phyloP scores from a whole-genome alignment of 257 asterid species.

The Przewalskia tangutica region DNA sequence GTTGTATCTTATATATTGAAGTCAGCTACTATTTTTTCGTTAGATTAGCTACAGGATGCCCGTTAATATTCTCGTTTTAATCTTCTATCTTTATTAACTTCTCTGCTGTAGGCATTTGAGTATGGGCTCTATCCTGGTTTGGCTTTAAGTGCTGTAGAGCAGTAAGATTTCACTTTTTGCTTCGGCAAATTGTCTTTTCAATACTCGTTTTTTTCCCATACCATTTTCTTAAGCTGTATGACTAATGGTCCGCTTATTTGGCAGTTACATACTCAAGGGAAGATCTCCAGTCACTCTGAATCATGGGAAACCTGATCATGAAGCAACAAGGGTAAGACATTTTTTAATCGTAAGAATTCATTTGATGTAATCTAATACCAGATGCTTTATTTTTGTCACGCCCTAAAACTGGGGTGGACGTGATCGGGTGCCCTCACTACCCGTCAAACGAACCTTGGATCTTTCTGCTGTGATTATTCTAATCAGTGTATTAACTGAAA shows the following conservation, averaged over 20 bases:
- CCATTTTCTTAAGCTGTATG: not conserved
- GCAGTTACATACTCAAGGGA: slow-evolving; percentile 77
- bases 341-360: slow-evolving; percentile 1
- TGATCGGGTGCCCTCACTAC: not conserved
- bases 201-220: not conserved
- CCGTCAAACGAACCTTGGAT: not conserved
- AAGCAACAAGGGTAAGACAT: slow-evolving; percentile 60
- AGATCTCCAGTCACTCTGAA: slow-evolving; percentile 84
- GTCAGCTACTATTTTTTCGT: not conserved
- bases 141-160: slow-evolving; percentile 75
- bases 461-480: not conserved
- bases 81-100: slow-evolving; percentile 9
- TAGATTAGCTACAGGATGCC: not conserved
- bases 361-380: not conserved
- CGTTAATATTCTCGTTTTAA: not conserved
- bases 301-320: slow-evolving; percentile 94
- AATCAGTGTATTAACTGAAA: not conserved
- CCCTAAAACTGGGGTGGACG: not conserved
- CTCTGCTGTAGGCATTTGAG: slow-evolving; percentile 71
- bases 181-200: not conserved
- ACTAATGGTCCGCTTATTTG: slow-evolving; percentile 6
- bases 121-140: slow-evolving; percentile 87
- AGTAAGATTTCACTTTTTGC: slow-evolving; percentile 39
- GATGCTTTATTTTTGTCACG: not conserved
- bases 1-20: not conserved